Evolutionary conservation across 208 protist species (phyloP), one percentile per base, ranked within the genome.

Genomic region (Herpetomonas tarakana): DNA sequence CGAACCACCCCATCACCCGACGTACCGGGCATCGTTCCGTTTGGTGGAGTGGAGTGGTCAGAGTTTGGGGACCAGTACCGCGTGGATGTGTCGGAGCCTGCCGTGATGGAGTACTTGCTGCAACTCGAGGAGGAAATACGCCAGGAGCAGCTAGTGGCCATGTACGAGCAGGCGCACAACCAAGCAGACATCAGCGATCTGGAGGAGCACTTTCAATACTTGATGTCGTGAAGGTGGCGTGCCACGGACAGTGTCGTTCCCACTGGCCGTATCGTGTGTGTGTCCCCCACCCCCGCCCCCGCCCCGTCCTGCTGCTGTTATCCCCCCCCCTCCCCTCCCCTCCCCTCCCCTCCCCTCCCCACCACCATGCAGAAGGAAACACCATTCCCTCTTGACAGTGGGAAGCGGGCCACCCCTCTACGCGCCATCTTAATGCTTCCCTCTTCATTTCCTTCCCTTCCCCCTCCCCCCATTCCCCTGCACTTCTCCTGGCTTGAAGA

Each of bases 41-140:
- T 53, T 21, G 49, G 50, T 3, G 65, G 65, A 9, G 52, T 72
- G 38, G 67, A 81, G 49, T 87, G 80, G 80, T 66, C 55, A 2
- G 63, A 73, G 29, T 64, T 91, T 55, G 78, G 72, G 2, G 28
- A 61, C 12, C 79, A 91, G 56, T 83, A 91, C 54, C 73, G 76
- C 24, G 78, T 80, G 27, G 71, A 92, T 62, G 47, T 83, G 27
- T 27, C 38, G 14, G 76, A 89, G 21, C 68, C 71, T 1, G 56
- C 58, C 11, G 75, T 87, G 22, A 63, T 86, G 54, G 71, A 88
- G 16, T 86, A 79, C 49, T 68, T 95, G 18, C 58, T 92, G 12
- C 61, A 49, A 2, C 50, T 92, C 22, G 85, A 95, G 59, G 83
- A 95, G 49, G 88, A 95, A 58, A 89, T 95, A 18, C 62, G 76